Conservation (phyloP, 2,329 filamentous ascomycete genomes). For the Thermothelomyces thermophilus region DNA sequence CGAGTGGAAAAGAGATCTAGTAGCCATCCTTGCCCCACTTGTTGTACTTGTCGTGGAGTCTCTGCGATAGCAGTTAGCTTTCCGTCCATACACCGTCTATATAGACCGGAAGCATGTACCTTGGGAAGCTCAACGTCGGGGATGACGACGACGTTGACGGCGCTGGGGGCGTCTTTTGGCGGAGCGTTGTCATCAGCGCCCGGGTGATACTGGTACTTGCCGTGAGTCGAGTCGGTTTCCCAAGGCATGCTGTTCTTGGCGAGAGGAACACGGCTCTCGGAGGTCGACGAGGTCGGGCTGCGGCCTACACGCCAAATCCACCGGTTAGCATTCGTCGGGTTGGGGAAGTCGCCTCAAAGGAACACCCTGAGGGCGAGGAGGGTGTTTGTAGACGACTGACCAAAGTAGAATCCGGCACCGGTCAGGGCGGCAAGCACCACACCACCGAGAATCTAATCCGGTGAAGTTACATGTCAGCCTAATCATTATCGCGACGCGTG, state of each 20-base stretch:
- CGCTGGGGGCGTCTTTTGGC: constrained; percentile 86
- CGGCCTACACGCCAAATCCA: constrained; percentile 47
- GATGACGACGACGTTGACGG: constrained; percentile 88
- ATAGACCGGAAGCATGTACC: constrained; percentile 43
- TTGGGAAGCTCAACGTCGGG: constrained; percentile 89
- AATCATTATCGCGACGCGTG: neutral
- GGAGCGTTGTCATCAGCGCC: constrained; percentile 70
- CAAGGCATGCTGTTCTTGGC: constrained; percentile 80
- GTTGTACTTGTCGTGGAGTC: constrained; percentile 96
- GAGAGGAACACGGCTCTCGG: constrained; percentile 70
- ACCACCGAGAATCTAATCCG: constrained; percentile 70
- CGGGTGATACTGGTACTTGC: constrained; percentile 75
- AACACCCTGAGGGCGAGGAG: no score
- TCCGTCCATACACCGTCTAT: neutral
- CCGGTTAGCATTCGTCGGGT: neutral
- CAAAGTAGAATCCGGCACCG: constrained; percentile 85
- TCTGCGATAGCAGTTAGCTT: constrained; percentile 41
- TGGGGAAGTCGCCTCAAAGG: neutral
- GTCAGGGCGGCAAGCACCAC: constrained; percentile 86
- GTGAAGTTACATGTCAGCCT: constrained; percentile 9
- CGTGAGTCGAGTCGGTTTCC: constrained; percentile 61
- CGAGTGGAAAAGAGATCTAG: constrained; percentile 34
- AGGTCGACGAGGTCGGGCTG: constrained; percentile 77
- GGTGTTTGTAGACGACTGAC: constrained; percentile 39
- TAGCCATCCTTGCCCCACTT: constrained; percentile 99